Evolutionary conservation across 305 asterid genomes (phyloP).

Genomic region (Solanum aculeatissimum): DNA sequence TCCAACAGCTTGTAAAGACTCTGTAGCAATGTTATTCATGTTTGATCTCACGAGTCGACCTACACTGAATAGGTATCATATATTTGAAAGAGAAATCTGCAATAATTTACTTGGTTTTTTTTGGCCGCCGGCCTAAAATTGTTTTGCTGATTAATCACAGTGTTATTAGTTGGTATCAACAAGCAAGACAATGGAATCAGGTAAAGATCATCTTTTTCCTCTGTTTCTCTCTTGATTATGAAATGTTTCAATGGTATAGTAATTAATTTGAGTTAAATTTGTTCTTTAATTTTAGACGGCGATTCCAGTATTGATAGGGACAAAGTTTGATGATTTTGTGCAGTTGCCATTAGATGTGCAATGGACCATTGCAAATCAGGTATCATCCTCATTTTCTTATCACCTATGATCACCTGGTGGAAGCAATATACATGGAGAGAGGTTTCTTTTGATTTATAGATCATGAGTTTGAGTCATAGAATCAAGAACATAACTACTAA

Average conservation of each 20-base stretch:
- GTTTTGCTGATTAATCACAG: slow-evolving; percentile 13
- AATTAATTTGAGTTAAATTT: background rate
- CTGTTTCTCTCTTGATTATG: background rate
- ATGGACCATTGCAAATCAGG: slow-evolving; percentile 86
- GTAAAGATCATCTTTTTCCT: background rate
- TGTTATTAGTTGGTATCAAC: slow-evolving; percentile 65
- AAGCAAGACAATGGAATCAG: slow-evolving; percentile 69
- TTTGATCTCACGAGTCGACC: slow-evolving; percentile 74
- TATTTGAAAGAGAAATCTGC: background rate
- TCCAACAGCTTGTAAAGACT: slow-evolving; percentile 52
- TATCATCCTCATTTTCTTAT: slow-evolving; percentile 5
- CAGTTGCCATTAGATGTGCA: slow-evolving; percentile 70
- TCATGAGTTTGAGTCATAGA: background rate
- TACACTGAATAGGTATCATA: slow-evolving; percentile 34
- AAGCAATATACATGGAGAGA: background rate
- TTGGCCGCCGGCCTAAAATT: background rate
- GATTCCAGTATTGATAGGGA: slow-evolving; percentile 72
- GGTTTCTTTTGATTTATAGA: background rate
- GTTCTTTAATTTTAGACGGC: slow-evolving; percentile 40
- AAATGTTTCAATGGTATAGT: background rate
- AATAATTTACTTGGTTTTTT: background rate
- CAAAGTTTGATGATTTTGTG: slow-evolving; percentile 83
- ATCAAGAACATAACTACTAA: background rate
- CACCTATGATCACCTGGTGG: background rate
- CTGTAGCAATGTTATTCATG: slow-evolving; percentile 73